These are phyloP conservation scores for Podaxis mareebaensis DNA, from an alignment of 768 basidiomycete genomes.

Conservation along the genomic window DNA sequence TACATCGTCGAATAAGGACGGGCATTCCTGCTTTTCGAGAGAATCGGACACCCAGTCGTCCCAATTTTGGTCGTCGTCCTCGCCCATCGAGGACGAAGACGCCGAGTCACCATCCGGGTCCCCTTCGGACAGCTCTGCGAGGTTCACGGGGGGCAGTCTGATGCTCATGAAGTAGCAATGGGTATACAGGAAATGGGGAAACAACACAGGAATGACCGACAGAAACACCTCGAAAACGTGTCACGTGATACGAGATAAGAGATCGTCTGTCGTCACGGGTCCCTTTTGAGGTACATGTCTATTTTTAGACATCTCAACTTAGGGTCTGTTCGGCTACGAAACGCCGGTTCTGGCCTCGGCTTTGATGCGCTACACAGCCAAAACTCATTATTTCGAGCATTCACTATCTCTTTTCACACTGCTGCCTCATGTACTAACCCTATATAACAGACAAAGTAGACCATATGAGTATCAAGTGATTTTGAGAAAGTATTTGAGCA, in stretches of 20 bases:
- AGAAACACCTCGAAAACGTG: conserved; percentile 15
- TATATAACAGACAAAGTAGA: too few species aligned
- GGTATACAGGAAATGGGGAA: conserved; percentile 4
- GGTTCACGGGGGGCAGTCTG: conserved; percentile 31
- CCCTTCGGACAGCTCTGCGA: conserved; percentile 23
- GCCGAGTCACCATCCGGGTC: conserved; percentile 29
- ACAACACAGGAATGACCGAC: background rate
- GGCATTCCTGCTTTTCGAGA: conserved; percentile 49
- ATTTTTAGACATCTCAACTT: too few species aligned
- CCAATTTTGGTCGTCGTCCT: conserved; percentile 63
- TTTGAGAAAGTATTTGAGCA: too few species aligned
- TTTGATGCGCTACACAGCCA: too few species aligned
- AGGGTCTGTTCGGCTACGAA: too few species aligned
- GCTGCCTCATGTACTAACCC: too few species aligned
- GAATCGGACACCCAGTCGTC: conserved; percentile 84
- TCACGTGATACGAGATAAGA: conserved; percentile 5
- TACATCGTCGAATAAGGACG: conserved; percentile 75
- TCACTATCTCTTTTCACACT: too few species aligned
- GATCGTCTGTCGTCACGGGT: background rate
- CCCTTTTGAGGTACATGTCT: too few species aligned
- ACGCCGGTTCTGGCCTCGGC: too few species aligned
- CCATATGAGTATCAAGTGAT: too few species aligned
- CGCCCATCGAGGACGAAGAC: conserved; percentile 33
- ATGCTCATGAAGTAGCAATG: conserved; percentile 35
- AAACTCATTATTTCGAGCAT: too few species aligned